Conservation (phyloP, 371 early-diverging fungal genomes). For the Mortierella sp. region DNA sequence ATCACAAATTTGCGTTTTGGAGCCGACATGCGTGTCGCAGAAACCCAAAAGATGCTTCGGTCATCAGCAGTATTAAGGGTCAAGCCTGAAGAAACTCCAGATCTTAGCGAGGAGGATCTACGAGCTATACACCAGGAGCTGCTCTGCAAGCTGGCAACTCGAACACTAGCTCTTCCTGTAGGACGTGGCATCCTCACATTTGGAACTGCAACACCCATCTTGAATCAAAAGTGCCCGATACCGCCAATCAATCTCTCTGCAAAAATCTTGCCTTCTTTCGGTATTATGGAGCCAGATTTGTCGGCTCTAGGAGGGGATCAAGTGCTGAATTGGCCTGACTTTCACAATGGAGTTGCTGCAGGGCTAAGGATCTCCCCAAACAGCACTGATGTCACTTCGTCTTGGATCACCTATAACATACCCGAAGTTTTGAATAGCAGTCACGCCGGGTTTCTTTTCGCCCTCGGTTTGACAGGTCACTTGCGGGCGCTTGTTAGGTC, state of each 20-base stretch:
- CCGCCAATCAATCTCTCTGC: slow-evolving; percentile 69
- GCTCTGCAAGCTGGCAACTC: slow-evolving; percentile 64
- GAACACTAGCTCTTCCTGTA: slow-evolving; percentile 75
- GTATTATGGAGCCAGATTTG: slow-evolving; percentile 67
- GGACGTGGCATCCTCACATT: slow-evolving; percentile 80
- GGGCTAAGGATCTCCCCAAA: slow-evolving; percentile 78
- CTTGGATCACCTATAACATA: slow-evolving; percentile 86
- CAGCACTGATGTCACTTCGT: slow-evolving; percentile 65
- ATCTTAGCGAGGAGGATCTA: slow-evolving; percentile 17
- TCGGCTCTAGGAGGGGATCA: slow-evolving; percentile 59
- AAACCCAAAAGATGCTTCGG: slow-evolving; percentile 70
- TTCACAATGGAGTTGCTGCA: slow-evolving; percentile 89
- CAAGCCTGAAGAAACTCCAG: slow-evolving; percentile 56
- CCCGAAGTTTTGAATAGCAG: slow-evolving; percentile 64
- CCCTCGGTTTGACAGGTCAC: slow-evolving; percentile 84
- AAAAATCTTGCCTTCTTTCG: slow-evolving; percentile 72
- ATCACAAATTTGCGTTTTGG: slow-evolving; percentile 71
- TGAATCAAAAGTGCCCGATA: slow-evolving; percentile 68
- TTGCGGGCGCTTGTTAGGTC: slow-evolving; percentile 71
- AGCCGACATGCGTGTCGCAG: slow-evolving; percentile 72
- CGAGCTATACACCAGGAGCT: slow-evolving; percentile 58
- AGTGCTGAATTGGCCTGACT: slow-evolving; percentile 80
- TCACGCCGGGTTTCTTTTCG: slow-evolving; percentile 89
- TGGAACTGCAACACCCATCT: slow-evolving; percentile 68
- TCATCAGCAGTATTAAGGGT: slow-evolving; percentile 60